Base-by-base conservation (phyloP, 1,284 basidiomycete genomes). In the Rhodofomes roseus region DNA sequence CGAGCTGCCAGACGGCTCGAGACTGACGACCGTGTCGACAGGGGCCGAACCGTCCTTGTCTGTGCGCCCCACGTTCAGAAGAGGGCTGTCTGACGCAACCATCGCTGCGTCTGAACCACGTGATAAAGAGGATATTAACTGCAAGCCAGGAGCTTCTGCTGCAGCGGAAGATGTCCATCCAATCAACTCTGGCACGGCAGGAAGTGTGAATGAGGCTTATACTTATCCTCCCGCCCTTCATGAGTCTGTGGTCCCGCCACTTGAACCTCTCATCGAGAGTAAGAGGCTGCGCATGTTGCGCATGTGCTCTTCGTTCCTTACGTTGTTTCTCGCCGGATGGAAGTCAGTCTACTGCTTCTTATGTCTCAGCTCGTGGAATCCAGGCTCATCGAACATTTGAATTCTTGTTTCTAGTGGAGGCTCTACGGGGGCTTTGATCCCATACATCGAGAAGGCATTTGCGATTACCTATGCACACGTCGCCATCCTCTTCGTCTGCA, bases 341-440 rank as follows among this genome's bases (percentile, higher is more conserved):
- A 72, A 72, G 69, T 72, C 34, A 64, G 68, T 65, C 14, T 2
- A 52, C 7, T 6, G 18, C 20, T 2, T 36, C 7, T 16, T 23
- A n/a, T 31, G 12, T 27, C 7, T 22, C 16, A 36, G 25, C 31
- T 51, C 31, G 8, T 52, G 27, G 27, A 14, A 29, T 1, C 29
- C 27, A 18, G n/a, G 41, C 40, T 34, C 22, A 40, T 27, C 18
- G 16, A 9, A 20, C 50, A 50, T 46, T 23, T 23, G 12, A 39
- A 16, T 39, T 44, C 20, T 36, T 44, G 11, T 5, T 51, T 12
- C 46, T 36, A 73, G 71, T 58, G 70, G 70, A 43, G 72, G 71
- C 3, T 66, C 71, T 7, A 71, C 70, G 4, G 72, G 72, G 12
- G 71, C 72, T 4, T 50, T 72, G 44, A 60, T 73, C 18, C 71